Conservation (phyloP, 164 flowering plant species). For the Hamamelis virginiana region DNA sequence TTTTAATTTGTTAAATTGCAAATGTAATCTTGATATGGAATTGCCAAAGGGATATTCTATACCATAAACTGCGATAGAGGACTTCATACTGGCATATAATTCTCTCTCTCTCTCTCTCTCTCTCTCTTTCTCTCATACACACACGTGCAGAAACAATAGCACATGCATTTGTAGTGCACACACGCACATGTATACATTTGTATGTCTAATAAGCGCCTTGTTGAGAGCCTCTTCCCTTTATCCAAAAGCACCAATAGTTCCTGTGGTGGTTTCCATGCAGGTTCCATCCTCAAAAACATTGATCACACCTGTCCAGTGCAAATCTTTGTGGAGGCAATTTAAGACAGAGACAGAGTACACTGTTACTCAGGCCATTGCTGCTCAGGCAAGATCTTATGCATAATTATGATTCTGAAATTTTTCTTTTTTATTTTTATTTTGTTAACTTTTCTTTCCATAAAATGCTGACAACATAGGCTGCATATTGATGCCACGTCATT, state of each 20-base stretch:
- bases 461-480: too few relatives aligned
- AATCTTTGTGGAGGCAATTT: slow-evolving; percentile 89
- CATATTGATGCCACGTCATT: too few relatives aligned
- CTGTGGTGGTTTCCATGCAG: slow-evolving; percentile 28
- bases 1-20: too few relatives aligned
- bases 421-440: not conserved
- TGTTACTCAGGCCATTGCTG: slow-evolving; percentile 84
- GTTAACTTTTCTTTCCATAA: not conserved
- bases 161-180: too few relatives aligned
- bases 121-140: not conserved
- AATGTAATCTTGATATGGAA: too few relatives aligned
- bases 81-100: not conserved
- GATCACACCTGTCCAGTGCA: slow-evolving; percentile 91
- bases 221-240: not conserved
- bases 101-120: not conserved
- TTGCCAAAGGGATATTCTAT: too few relatives aligned
- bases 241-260: not conserved
- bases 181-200: not conserved
- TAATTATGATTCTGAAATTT: not conserved
- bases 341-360: slow-evolving; percentile 80
- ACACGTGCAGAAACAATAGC: not conserved
- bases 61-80: too few relatives aligned
- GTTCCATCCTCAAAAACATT: slow-evolving; percentile 64
- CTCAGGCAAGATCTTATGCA: slow-evolving; percentile 53
- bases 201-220: not conserved